These are phyloP conservation scores for Hypholoma fasciculare DNA, from an alignment of 768 basidiomycete genomes.

Conservation along the genomic window DNA sequence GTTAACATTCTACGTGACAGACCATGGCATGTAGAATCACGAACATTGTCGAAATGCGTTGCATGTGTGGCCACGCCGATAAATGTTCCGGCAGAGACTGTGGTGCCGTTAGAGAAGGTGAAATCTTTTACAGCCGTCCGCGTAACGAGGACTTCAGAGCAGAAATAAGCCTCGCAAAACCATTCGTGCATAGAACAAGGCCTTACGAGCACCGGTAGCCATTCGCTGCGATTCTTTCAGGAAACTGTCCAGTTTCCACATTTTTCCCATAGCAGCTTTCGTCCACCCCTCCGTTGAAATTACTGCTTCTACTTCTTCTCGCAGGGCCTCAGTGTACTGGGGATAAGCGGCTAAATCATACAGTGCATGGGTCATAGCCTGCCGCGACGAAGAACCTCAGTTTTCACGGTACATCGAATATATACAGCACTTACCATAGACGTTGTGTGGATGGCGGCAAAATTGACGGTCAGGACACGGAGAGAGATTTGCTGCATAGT, in stretches of 20 bases:
- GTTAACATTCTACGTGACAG: slow-evolving; percentile 1
- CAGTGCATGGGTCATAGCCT: slow-evolving; percentile 39
- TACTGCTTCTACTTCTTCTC: slow-evolving; percentile 44
- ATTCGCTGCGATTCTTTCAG: slow-evolving; percentile 35
- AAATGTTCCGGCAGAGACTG: slow-evolving; percentile 37
- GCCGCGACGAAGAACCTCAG: no score
- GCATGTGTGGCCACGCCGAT: slow-evolving; percentile 27
- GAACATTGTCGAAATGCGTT: slow-evolving; percentile 22
- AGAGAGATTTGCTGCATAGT: slow-evolving; percentile 17
- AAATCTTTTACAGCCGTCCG: slow-evolving; percentile 38
- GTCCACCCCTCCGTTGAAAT: slow-evolving; percentile 37
- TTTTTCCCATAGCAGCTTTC: slow-evolving; percentile 32
- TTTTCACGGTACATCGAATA: no score
- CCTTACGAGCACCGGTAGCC: slow-evolving; percentile 5
- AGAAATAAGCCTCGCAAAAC: not conserved
- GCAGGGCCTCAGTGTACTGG: slow-evolving; percentile 32
- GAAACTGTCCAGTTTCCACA: slow-evolving; percentile 47
- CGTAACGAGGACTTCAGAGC: slow-evolving; percentile 18
- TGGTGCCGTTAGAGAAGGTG: slow-evolving; percentile 43
- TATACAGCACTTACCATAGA: slow-evolving; percentile 16
- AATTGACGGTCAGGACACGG: slow-evolving; percentile 26
- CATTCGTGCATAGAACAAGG: no score
- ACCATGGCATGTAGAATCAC: slow-evolving; percentile 27
- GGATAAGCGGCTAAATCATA: slow-evolving; percentile 38
- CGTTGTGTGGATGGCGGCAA: slow-evolving; percentile 30